Percentiles rank a stretch among this genome's conserved stretches.
Conservation (phyloP, 78 protist species). For the Pigoraptor vietnamica region DNA sequence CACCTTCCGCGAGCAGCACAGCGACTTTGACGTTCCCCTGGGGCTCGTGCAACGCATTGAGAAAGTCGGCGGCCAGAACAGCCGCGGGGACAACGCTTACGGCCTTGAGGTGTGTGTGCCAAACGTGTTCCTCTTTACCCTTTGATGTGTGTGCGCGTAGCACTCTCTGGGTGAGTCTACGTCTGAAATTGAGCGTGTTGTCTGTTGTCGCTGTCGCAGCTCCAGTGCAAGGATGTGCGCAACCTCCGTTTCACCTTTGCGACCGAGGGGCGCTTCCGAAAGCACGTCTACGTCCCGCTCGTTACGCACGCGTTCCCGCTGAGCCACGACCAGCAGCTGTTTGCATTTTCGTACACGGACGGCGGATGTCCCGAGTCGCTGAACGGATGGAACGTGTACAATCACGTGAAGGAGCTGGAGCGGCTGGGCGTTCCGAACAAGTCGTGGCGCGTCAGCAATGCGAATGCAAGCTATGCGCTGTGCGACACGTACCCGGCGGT, state of each 20-base stretch:
- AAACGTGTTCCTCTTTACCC: background rate
- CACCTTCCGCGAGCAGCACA: background rate
- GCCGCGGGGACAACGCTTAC: background rate
- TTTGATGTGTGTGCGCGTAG: too few species aligned
- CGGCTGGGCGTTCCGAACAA: background rate
- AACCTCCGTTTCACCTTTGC: background rate
- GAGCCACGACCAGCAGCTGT: background rate
- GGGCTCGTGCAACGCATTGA: background rate
- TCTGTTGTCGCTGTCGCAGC: background rate
- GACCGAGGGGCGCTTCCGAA: background rate
- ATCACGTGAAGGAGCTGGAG: background rate
- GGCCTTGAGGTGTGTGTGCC: background rate
- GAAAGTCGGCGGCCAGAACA: conserved; percentile 1
- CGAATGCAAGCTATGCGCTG: background rate
- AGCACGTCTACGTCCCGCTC: background rate
- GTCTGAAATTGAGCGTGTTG: background rate
- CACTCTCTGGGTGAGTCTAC: too few species aligned
- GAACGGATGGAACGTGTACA: conserved; percentile 5
- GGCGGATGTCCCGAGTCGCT: background rate
- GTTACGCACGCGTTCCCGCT: background rate
- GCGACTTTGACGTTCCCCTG: background rate
- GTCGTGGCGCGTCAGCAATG: background rate
- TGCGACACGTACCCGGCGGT: conserved; percentile 8
- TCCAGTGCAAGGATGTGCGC: conserved; percentile 5
- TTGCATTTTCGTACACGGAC: background rate